Evolutionary conservation across 2,329 filamentous ascomycete species (phyloP).

Genomic region (Bisporella sp.): DNA sequence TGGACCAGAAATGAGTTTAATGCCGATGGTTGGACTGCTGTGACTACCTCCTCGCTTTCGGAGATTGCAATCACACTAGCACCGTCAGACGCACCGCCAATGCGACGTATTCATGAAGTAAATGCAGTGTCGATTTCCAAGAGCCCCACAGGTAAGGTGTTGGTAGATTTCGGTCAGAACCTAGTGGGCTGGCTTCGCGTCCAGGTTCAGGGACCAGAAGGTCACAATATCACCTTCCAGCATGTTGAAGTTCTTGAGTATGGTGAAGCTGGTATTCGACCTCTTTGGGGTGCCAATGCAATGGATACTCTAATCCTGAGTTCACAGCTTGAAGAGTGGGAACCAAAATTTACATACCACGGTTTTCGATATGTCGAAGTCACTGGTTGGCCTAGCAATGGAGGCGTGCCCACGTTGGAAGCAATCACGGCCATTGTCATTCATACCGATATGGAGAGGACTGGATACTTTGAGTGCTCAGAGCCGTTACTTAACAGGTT

Average conservation of each 20-base stretch:
- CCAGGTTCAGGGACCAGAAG: conserved; percentile 29
- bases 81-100: conserved; percentile 37
- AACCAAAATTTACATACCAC: conserved; percentile 38
- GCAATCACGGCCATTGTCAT: conserved; percentile 19
- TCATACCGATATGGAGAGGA: conserved; percentile 19
- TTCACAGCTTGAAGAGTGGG: conserved; percentile 29
- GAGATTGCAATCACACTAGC: no score
- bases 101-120: conserved; percentile 30
- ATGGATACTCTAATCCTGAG: conserved; percentile 31
- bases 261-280: conserved; percentile 33
- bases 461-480: conserved; percentile 19
- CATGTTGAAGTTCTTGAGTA: conserved; percentile 39
- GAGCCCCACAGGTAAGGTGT: conserved; percentile 34
- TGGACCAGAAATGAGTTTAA: no score
- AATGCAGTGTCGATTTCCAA: conserved; percentile 27
- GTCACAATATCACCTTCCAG: conserved; percentile 34
- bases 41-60: no score
- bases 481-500: conserved; percentile 35
- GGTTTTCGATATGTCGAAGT: conserved; percentile 37
- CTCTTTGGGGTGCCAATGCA: conserved; percentile 32
- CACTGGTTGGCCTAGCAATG: conserved; percentile 12
- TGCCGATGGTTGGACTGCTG: no score
- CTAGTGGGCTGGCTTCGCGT: conserved; percentile 44
- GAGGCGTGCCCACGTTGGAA: not conserved
- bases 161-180: conserved; percentile 53